phyloP scores from a whole-genome alignment of 257 asterid species.

The Ocimum tenuiflorum region DNA sequence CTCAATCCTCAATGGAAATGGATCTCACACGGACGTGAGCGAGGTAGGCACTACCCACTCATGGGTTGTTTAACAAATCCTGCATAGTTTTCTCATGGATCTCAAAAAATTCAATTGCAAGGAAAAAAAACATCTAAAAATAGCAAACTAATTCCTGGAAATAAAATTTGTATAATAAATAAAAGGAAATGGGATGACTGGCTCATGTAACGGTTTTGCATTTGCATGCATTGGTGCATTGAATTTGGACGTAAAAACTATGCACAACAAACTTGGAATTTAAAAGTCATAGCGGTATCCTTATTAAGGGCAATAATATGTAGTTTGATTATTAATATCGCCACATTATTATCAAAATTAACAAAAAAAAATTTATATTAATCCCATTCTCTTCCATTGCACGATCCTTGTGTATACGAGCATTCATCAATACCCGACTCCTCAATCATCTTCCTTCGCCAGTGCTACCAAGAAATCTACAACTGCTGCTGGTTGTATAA shows the following conservation, averaged over 20 bases:
- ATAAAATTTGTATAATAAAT: too few relatives aligned
- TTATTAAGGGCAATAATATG: not conserved
- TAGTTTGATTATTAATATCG: not conserved
- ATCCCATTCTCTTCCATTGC: not conserved
- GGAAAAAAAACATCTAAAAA: too few relatives aligned
- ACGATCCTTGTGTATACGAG: not conserved
- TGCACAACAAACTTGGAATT: not conserved
- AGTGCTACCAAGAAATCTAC: not conserved
- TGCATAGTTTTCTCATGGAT: too few relatives aligned
- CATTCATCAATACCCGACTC: not conserved
- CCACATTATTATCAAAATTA: not conserved
- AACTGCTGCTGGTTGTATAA: not conserved
- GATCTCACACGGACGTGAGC: too few relatives aligned
- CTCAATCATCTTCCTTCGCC: not conserved
- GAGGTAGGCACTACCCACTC: too few relatives aligned
- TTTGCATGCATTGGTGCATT: conserved; percentile 2
- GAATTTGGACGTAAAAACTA: not conserved
- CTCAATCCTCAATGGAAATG: too few relatives aligned
- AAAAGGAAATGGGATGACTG: not conserved
- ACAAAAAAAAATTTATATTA: not conserved
- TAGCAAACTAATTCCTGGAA: too few relatives aligned
- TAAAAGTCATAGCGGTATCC: not conserved
- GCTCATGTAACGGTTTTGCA: not conserved
- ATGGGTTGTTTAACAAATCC: too few relatives aligned
- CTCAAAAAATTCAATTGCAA: too few relatives aligned